phyloP scores from a whole-genome alignment of 2,329 filamentous ascomycete species.

The Ceratocystis eucalypticola region DNA sequence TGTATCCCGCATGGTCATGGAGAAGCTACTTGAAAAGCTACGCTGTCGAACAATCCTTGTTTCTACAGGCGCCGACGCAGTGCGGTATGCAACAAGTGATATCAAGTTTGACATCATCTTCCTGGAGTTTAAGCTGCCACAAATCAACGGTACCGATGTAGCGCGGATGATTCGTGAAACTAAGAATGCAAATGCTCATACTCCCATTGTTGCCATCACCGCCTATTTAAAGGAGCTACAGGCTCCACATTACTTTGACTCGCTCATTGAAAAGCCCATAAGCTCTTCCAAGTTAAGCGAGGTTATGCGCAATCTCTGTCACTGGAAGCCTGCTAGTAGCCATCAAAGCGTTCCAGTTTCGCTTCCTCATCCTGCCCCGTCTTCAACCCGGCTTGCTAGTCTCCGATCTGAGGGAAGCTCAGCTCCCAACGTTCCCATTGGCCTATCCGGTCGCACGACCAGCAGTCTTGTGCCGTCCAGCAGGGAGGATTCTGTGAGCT shows the following conservation, averaged over 20 bases:
- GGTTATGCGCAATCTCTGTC: constrained; percentile 72
- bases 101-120: constrained; percentile 99
- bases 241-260: constrained; percentile 89
- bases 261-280: constrained; percentile 89
- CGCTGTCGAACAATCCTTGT: constrained; percentile 89
- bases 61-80: constrained; percentile 76
- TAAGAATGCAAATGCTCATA: constrained; percentile 86
- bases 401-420: constrained; percentile 65
- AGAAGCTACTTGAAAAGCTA: constrained; percentile 87
- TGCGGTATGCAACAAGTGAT: constrained; percentile 87
- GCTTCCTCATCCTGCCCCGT: constrained; percentile 46
- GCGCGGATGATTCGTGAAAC: constrained; percentile 96
- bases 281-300: constrained; percentile 84
- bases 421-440: constrained; percentile 51
- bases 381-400: constrained; percentile 52
- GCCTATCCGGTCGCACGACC: constrained; percentile 52
- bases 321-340: constrained; percentile 70
- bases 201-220: constrained; percentile 90
- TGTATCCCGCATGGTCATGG: constrained; percentile 96
- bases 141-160: constrained; percentile 89
- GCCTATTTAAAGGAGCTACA: constrained; percentile 96
- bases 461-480: constrained; percentile 69
- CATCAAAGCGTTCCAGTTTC: constrained; percentile 32
- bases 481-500: constrained; percentile 79
- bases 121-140: constrained; percentile 89